phyloP scores from a whole-genome alignment of 2,329 filamentous ascomycete genomes.

The Fusarium ramigenum region DNA sequence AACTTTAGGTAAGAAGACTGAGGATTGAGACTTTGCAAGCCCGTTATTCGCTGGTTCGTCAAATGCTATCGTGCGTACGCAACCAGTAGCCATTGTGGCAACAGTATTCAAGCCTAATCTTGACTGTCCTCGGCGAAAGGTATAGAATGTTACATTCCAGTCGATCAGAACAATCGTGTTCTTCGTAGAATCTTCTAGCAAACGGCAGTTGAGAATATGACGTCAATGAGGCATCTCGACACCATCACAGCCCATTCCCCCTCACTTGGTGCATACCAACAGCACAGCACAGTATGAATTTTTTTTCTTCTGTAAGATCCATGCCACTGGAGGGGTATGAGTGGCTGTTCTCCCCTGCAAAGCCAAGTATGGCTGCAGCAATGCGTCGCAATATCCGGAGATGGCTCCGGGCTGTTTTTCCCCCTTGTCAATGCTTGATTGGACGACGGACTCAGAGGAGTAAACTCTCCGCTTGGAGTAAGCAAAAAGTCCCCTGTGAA shows the following conservation, averaged over 20 bases:
- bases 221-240: slow-evolving; percentile 39
- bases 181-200: slow-evolving; percentile 19
- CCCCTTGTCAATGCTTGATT: background rate
- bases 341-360: background rate
- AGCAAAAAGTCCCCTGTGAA: background rate
- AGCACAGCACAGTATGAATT: slow-evolving; percentile 2
- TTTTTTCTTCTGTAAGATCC: slow-evolving; percentile 2
- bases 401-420: background rate
- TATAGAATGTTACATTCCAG: background rate
- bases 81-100: background rate
- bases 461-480: slow-evolving; percentile 33
- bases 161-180: background rate
- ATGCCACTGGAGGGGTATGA: slow-evolving; percentile 11
- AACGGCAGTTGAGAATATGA: slow-evolving; percentile 11
- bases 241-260: slow-evolving; percentile 15
- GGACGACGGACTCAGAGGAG: slow-evolving; percentile 22
- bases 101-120: background rate
- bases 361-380: background rate
- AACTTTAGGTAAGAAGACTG: background rate
- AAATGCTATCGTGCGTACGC: background rate
- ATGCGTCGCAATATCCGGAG: background rate
- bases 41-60: background rate
- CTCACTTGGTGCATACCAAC: background rate
- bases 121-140: background rate
- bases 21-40: background rate